These are phyloP conservation scores for Saccharomyces hybrid DNA, from an alignment of 1,139 yeast genomes.

Conservation along the genomic window DNA sequence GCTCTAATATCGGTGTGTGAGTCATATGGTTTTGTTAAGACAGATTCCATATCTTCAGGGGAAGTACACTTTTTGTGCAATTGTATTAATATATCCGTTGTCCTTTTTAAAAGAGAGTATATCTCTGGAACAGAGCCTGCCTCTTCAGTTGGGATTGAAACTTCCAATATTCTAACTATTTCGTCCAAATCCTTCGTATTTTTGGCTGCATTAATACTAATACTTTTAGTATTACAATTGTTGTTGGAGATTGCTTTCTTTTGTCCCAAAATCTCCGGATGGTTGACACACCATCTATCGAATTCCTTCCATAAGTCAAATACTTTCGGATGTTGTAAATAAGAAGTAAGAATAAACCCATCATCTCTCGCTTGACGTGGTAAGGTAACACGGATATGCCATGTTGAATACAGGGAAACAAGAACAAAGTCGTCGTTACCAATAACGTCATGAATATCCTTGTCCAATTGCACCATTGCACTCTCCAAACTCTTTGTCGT, in stretches of 20 bases:
- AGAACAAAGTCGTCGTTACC: constrained; percentile 52
- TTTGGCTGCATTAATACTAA: constrained; percentile 4
- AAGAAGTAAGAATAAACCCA: constrained; percentile 62
- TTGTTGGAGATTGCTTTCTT: not conserved
- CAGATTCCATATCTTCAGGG: constrained; percentile 44
- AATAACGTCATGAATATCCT: constrained; percentile 5
- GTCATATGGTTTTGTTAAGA: constrained; percentile 69
- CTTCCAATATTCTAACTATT: constrained; percentile 13
- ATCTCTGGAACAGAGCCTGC: constrained; percentile 1
- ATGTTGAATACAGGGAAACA: constrained; percentile 54
- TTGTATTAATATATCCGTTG: constrained; percentile 35
- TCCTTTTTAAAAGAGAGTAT: constrained; percentile 7
- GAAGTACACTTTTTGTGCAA: constrained; percentile 52
- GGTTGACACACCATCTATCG: constrained; percentile 60
- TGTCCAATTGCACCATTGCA: constrained; percentile 6
- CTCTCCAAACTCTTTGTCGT: not conserved
- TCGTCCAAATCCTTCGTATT: constrained; percentile 12
- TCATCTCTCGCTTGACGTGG: constrained; percentile 79
- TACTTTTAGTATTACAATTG: not conserved
- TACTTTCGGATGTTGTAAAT: constrained; percentile 65
- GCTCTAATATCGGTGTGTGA: constrained; percentile 59
- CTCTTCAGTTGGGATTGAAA: constrained; percentile 4
- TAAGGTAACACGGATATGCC: constrained; percentile 69
- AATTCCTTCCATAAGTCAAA: constrained; percentile 75
- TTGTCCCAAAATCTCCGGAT: not conserved